Conservation (phyloP, 805 yeast species). For the Wickerhamomyces subpelliculosus region DNA sequence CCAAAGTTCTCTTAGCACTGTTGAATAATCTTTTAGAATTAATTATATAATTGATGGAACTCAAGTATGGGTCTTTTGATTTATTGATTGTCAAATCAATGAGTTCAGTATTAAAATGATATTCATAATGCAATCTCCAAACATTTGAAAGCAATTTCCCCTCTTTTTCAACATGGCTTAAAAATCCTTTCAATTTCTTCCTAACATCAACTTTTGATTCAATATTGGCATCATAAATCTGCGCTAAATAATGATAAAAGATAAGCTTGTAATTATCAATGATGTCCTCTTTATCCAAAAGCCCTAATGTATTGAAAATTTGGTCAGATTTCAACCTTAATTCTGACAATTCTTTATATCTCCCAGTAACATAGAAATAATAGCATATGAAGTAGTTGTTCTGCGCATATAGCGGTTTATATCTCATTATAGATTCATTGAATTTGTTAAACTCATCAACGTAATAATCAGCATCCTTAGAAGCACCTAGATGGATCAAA, state of each 20-base stretch:
- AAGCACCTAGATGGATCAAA: constrained; percentile 43
- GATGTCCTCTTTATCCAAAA: constrained; percentile 4
- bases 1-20: constrained; percentile 25
- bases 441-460: constrained; percentile 36
- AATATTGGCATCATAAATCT: constrained; percentile 5
- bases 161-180: constrained; percentile 14
- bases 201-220: constrained; percentile 4
- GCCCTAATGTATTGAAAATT: constrained; percentile 7
- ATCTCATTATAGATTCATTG: constrained; percentile 11
- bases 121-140: constrained; percentile 16
- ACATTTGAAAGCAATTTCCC: constrained; percentile 8
- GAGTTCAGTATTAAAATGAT: constrained; percentile 11
- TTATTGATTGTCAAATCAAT: constrained; percentile 10
- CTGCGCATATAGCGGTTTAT: constrained; percentile 6
- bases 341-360: constrained; percentile 2
- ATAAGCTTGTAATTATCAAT: constrained; percentile 19
- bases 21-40: constrained; percentile 23
- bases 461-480: constrained; percentile 53
- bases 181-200: constrained; percentile 10
- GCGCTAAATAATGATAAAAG: constrained; percentile 15
- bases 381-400: constrained; percentile 18
- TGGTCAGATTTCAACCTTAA: constrained; percentile 9
- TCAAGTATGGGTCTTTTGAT: constrained; percentile 14
- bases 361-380: constrained; percentile 14
- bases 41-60: constrained; percentile 23